Percentiles rank a stretch among this genome's conserved stretches.
phyloP scores from a whole-genome alignment of 768 basidiomycete species.

The Rhodotorula paludigena region DNA sequence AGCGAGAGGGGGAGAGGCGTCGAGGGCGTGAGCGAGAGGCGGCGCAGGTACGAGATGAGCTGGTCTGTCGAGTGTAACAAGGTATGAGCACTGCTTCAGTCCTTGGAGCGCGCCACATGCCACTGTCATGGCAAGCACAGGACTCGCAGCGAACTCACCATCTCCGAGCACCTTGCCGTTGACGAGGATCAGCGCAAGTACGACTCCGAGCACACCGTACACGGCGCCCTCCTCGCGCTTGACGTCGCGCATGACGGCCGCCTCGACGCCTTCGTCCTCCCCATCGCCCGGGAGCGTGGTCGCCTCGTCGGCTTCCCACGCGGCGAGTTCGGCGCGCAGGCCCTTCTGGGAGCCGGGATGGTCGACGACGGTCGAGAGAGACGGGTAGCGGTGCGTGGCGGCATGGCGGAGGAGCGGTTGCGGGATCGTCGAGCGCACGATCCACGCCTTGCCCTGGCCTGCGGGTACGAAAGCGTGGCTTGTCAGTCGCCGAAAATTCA shows the following conservation, averaged over 20 bases:
- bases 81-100: background rate
- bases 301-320: conserved; percentile 51
- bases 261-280: conserved; percentile 48
- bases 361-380: conserved; percentile 3
- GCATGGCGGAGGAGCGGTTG: conserved; percentile 41
- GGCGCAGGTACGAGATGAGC: conserved; percentile 64
- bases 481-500: background rate
- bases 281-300: conserved; percentile 39
- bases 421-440: conserved; percentile 70
- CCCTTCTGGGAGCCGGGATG: background rate
- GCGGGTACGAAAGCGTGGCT: conserved; percentile 27
- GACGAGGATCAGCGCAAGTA: conserved; percentile 78
- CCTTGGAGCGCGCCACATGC: background rate
- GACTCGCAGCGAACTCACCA: conserved; percentile 52
- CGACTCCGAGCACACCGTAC: conserved; percentile 70
- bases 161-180: conserved; percentile 70
- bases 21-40: conserved; percentile 59
- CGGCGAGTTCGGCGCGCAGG: conserved; percentile 41
- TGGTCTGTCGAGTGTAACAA: conserved; percentile 52
- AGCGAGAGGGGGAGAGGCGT: conserved; percentile 54
- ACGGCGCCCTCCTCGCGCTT: conserved; percentile 59
- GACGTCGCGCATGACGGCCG: conserved; percentile 70
- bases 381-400: conserved; percentile 18
- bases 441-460: conserved; percentile 69
- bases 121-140: background rate